phyloP scores from a whole-genome alignment of 441 rosid species.

The Metrosideros polymorpha region DNA sequence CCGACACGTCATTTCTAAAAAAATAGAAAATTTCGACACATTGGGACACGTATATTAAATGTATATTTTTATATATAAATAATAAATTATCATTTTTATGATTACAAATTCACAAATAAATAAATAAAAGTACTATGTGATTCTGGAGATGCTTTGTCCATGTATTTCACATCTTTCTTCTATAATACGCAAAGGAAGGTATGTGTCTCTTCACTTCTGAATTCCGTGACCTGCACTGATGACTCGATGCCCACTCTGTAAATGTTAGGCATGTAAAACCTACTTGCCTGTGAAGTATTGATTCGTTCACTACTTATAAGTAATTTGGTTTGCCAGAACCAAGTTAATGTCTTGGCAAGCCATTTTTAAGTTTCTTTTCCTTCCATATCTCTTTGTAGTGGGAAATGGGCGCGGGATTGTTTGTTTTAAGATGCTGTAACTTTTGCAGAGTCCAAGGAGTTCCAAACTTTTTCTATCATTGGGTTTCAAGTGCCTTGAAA shows the following conservation, averaged over 20 bases:
- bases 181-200: slow-evolving; percentile 66
- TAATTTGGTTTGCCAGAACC: background rate
- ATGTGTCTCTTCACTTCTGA: background rate
- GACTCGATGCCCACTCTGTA: background rate
- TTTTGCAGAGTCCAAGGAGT: background rate
- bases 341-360: background rate
- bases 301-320: background rate
- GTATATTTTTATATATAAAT: too few relatives aligned
- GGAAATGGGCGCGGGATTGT: background rate
- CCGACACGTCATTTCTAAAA: too few relatives aligned
- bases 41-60: too few relatives aligned
- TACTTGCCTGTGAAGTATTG: background rate
- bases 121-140: slow-evolving; percentile 37
- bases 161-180: slow-evolving; percentile 36
- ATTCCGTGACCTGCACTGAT: background rate
- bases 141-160: slow-evolving; percentile 55
- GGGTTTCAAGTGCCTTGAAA: background rate
- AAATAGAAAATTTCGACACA: too few relatives aligned
- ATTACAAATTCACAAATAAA: too few relatives aligned
- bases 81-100: too few relatives aligned
- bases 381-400: background rate
- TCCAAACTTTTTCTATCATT: background rate
- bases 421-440: background rate
- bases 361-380: background rate
- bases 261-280: background rate